A percentile compares a stretch with the other conserved stretches of the same genome.
These are phyloP conservation scores for Elongisporangium undulatum DNA, from an alignment of 352 stramenopile species.

Conservation along the genomic window DNA sequence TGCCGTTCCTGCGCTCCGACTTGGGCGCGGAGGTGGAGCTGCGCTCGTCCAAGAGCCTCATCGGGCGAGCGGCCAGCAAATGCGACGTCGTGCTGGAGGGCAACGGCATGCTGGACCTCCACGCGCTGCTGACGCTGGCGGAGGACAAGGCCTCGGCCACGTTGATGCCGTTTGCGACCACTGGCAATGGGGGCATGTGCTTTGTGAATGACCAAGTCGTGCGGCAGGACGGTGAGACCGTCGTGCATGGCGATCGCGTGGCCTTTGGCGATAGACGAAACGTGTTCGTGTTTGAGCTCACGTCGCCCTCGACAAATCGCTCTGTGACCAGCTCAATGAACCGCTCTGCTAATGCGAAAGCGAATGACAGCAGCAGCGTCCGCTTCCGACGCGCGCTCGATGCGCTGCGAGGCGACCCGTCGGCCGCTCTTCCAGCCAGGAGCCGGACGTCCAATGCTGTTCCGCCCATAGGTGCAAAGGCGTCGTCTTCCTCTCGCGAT, in stretches of 20 bases:
- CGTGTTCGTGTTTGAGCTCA: slow-evolving; percentile 53
- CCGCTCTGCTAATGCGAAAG: slow-evolving; percentile 7
- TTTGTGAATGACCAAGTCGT: slow-evolving; percentile 46
- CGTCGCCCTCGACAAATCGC: too few species aligned
- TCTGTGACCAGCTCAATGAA: too few species aligned
- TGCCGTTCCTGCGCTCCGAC: slow-evolving; percentile 39
- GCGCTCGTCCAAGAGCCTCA: slow-evolving; percentile 56
- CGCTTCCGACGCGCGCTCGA: slow-evolving; percentile 43
- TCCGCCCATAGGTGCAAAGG: background rate
- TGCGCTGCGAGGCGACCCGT: slow-evolving; percentile 35
- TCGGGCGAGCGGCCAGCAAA: slow-evolving; percentile 32
- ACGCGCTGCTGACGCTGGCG: slow-evolving; percentile 49
- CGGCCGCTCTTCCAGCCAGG: background rate
- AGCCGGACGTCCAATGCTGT: slow-evolving; percentile 4
- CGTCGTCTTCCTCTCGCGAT: slow-evolving; percentile 9
- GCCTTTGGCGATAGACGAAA: slow-evolving; percentile 41
- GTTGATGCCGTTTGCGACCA: slow-evolving; percentile 48
- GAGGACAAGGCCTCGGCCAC: slow-evolving; percentile 26
- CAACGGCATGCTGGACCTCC: slow-evolving; percentile 40
- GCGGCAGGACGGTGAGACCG: slow-evolving; percentile 26
- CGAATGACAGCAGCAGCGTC: slow-evolving; percentile 6
- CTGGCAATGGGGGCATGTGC: slow-evolving; percentile 23
- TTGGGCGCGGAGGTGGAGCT: slow-evolving; percentile 23
- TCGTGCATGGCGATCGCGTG: slow-evolving; percentile 60
- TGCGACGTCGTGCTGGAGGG: slow-evolving; percentile 55